These are phyloP conservation scores for Leccinum barrowsii DNA, from an alignment of 768 basidiomycete genomes.

Conservation along the genomic window DNA sequence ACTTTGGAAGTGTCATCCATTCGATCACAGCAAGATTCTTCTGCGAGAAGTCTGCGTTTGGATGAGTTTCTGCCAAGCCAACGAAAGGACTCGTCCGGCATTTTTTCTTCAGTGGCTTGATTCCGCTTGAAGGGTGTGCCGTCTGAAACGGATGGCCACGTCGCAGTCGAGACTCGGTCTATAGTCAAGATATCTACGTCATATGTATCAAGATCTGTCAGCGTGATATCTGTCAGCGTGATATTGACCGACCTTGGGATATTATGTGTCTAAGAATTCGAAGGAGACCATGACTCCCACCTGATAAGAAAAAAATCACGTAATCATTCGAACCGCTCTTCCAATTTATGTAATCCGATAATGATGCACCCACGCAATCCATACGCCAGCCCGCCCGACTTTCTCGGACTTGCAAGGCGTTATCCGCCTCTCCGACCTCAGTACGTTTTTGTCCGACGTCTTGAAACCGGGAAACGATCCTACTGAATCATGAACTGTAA, in stretches of 20 bases:
- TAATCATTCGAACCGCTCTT: background rate
- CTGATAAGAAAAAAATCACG: background rate
- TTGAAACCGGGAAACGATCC: background rate
- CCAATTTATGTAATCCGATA: background rate
- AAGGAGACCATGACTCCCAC: background rate
- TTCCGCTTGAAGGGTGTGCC: too few species aligned
- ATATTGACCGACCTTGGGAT: background rate
- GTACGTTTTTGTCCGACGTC: slow-evolving; percentile 35
- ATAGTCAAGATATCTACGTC: too few species aligned
- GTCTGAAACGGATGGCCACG: too few species aligned
- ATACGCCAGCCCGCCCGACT: slow-evolving; percentile 53
- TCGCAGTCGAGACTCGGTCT: too few species aligned
- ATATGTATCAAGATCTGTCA: background rate
- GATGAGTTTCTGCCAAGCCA: too few species aligned
- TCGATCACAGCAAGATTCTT: too few species aligned
- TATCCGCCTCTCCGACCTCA: slow-evolving; percentile 55
- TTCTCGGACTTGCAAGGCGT: slow-evolving; percentile 48
- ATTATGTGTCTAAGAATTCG: background rate
- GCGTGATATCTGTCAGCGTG: background rate
- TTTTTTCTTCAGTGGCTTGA: too few species aligned
- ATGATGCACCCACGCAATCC: slow-evolving; percentile 11
- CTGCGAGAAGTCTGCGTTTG: too few species aligned
- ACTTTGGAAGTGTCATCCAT: too few species aligned
- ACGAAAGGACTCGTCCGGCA: too few species aligned
- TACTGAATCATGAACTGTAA: slow-evolving; percentile 14